Evolutionary conservation across 768 basidiomycete genomes (phyloP).

Genomic region (Baorangia bicolor): DNA sequence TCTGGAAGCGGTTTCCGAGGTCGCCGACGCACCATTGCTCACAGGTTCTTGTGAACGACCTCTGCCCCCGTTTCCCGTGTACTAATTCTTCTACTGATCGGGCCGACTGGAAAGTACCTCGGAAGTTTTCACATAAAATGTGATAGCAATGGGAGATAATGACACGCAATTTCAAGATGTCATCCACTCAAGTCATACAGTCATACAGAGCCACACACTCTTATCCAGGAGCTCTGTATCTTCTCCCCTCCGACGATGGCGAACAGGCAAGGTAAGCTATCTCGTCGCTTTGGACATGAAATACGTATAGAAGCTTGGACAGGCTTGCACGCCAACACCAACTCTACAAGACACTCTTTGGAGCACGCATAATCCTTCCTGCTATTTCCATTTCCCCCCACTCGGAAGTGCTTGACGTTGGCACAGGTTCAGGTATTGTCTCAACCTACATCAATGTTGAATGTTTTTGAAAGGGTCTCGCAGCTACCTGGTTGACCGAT

Average conservation of each 20-base stretch:
- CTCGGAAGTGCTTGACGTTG: slow-evolving; percentile 21
- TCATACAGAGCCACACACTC: slow-evolving; percentile 11
- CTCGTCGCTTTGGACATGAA: not conserved
- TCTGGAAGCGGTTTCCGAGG: too few relatives aligned
- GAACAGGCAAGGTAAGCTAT: slow-evolving; percentile 15
- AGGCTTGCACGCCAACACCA: slow-evolving; percentile 22
- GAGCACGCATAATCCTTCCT: slow-evolving; percentile 17
- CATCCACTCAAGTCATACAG: not conserved
- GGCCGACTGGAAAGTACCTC: not conserved
- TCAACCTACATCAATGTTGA: not conserved
- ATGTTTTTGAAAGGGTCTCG: not conserved
- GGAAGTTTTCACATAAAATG: not conserved
- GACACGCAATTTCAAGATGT: not conserved
- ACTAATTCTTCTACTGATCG: too few relatives aligned
- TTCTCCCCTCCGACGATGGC: slow-evolving; percentile 23
- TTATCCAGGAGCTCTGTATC: slow-evolving; percentile 18
- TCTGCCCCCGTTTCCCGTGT: not conserved
- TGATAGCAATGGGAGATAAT: not conserved
- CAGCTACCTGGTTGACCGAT: slow-evolving; percentile 21
- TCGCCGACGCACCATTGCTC: not conserved
- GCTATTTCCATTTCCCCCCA: not conserved
- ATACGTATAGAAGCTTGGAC: not conserved
- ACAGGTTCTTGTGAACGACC: not conserved
- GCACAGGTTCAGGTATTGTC: slow-evolving; percentile 22
- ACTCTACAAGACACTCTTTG: slow-evolving; percentile 17